These are phyloP conservation scores for Fusarium verrucosum DNA, from an alignment of 2,329 filamentous ascomycete genomes.

Conservation along the genomic window DNA sequence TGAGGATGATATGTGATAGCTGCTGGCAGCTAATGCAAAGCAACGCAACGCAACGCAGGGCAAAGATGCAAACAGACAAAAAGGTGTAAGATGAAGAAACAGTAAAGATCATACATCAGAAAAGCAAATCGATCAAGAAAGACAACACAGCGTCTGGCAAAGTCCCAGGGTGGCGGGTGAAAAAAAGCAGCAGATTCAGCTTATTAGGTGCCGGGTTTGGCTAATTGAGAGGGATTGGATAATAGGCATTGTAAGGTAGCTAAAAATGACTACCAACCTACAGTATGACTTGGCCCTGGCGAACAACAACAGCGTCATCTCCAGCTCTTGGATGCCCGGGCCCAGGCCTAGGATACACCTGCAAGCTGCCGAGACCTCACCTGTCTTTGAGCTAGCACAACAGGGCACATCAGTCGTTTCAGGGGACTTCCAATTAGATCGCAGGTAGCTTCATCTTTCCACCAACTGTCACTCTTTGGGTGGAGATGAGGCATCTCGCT, in stretches of 20 bases:
- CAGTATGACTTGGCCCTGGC: slow-evolving; percentile 27
- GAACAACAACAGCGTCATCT: slow-evolving; percentile 22
- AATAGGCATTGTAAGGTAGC: slow-evolving; percentile 20
- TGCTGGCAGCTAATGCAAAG: slow-evolving; percentile 14
- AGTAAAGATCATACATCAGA: slow-evolving; percentile 20
- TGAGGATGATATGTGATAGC: neutral
- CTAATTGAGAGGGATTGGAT: slow-evolving; percentile 13
- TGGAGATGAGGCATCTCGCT: slow-evolving; percentile 36
- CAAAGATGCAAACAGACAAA: slow-evolving; percentile 16
- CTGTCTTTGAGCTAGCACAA: slow-evolving; percentile 27
- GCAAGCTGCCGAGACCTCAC: slow-evolving; percentile 33
- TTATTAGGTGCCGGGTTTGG: slow-evolving; percentile 28
- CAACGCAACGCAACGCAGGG: slow-evolving; percentile 4
- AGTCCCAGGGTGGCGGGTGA: slow-evolving; percentile 30
- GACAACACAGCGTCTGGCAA: slow-evolving; percentile 27
- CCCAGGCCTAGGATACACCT: slow-evolving; percentile 34
- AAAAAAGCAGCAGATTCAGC: slow-evolving; percentile 23
- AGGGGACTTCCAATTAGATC: slow-evolving; percentile 33
- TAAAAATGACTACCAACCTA: slow-evolving; percentile 31
- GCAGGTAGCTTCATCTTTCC: slow-evolving; percentile 31
- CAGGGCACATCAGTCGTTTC: slow-evolving; percentile 31
- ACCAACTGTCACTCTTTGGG: slow-evolving; percentile 30
- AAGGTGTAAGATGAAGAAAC: slow-evolving; percentile 18
- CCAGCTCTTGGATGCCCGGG: slow-evolving; percentile 24
- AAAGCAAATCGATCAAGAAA: slow-evolving; percentile 30